These are phyloP conservation scores for Fusarium sp. DNA, from an alignment of 2,329 filamentous ascomycete genomes.

Conservation along the genomic window DNA sequence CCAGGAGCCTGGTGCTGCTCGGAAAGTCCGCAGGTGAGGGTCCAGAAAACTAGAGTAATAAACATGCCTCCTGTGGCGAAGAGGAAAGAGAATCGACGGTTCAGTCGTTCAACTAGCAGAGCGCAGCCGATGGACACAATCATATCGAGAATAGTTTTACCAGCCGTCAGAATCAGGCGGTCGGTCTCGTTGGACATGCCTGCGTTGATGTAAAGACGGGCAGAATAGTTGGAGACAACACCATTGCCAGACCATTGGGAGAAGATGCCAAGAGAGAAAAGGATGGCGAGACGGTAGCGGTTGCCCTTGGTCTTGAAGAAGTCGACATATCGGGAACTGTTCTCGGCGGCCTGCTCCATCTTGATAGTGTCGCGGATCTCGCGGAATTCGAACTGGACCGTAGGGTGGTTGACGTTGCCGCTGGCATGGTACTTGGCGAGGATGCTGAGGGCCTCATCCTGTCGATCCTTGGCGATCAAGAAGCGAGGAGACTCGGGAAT, in stretches of 20 bases:
- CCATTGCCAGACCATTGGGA: slow-evolving; percentile 75
- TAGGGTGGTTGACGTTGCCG: slow-evolving; percentile 64
- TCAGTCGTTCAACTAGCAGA: slow-evolving; percentile 59
- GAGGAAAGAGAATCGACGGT: slow-evolving; percentile 64
- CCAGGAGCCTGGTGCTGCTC: slow-evolving; percentile 52
- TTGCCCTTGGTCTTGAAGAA: slow-evolving; percentile 71
- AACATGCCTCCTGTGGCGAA: slow-evolving; percentile 59
- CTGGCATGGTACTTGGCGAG: slow-evolving; percentile 71
- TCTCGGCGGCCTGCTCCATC: slow-evolving; percentile 62
- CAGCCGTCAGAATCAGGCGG: slow-evolving; percentile 63
- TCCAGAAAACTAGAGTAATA: slow-evolving; percentile 59
- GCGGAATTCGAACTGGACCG: slow-evolving; percentile 71
- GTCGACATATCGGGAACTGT: slow-evolving; percentile 64
- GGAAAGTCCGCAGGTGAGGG: slow-evolving; percentile 62
- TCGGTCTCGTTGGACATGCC: slow-evolving; percentile 65
- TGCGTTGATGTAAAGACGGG: slow-evolving; percentile 67
- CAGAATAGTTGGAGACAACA: slow-evolving; percentile 72
- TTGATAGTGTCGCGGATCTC: slow-evolving; percentile 72
- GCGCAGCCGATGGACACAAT: slow-evolving; percentile 64
- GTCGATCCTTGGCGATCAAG: slow-evolving; percentile 70
- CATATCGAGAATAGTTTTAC: slow-evolving; percentile 68
- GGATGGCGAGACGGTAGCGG: slow-evolving; percentile 68
- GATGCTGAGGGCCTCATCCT: slow-evolving; percentile 68
- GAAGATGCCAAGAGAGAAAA: slow-evolving; percentile 71
- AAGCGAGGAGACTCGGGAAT: slow-evolving; percentile 73